phyloP scores from a whole-genome alignment of 1,284 basidiomycete genomes.

The Xerocomus nothofagi region DNA sequence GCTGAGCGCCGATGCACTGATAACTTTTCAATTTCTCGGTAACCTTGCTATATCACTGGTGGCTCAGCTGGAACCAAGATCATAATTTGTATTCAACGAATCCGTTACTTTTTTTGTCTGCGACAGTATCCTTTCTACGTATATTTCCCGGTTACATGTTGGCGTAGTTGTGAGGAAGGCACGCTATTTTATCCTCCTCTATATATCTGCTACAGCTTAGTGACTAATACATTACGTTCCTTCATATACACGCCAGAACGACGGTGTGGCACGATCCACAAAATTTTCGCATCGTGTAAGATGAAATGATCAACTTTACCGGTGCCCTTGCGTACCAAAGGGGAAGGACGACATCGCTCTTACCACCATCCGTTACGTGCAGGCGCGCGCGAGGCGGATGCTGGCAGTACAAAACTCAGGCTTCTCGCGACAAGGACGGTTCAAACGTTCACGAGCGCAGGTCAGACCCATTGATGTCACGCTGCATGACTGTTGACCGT shows the following conservation, averaged over 20 bases:
- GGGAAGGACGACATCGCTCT: neutral
- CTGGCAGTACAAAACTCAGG: neutral
- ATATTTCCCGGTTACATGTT: neutral
- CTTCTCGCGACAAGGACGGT: constrained; percentile 8
- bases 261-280: neutral
- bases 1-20: constrained; percentile 7
- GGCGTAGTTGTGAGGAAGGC: constrained; percentile 5
- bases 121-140: neutral
- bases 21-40: neutral
- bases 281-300: neutral
- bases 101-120: neutral
- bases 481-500: neutral
- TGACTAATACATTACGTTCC: constrained; percentile 2
- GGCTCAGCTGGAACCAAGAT: neutral
- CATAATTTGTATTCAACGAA: neutral
- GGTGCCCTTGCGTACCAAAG: neutral
- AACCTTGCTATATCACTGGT: neutral
- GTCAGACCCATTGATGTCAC: neutral
- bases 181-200: neutral
- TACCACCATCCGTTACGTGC: neutral
- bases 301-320: neutral
- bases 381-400: neutral
- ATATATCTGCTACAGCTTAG: neutral
- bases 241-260: neutral
- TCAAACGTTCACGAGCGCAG: neutral